Conservation (phyloP, 306 rosid genomes). For the Clitoria ternatea region DNA sequence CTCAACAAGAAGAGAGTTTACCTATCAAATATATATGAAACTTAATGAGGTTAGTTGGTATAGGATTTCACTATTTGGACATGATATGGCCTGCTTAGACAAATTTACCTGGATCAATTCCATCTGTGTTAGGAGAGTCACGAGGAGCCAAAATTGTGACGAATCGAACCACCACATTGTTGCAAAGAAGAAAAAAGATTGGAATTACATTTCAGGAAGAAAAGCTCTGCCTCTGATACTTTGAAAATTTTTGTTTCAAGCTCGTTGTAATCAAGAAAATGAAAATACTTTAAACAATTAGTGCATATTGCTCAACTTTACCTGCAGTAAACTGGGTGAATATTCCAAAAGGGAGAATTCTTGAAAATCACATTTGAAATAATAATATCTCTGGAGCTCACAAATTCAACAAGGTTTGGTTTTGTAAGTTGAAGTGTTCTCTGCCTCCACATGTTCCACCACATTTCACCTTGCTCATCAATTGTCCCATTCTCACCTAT, state of each 20-base stretch:
- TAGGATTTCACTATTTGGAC: conserved; percentile 30
- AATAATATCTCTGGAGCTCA: conserved; percentile 65
- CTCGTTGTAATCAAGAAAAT: background rate
- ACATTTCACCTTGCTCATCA: conserved; percentile 84
- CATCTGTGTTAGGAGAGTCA: conserved; percentile 98
- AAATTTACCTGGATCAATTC: conserved; percentile 84
- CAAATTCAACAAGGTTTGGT: conserved; percentile 75
- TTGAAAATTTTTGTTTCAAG: background rate
- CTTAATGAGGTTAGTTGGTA: background rate
- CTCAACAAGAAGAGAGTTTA: background rate
- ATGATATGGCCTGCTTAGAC: background rate
- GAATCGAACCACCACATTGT: conserved; percentile 75
- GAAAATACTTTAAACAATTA: background rate
- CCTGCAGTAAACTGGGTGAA: conserved; percentile 96
- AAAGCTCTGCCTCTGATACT: background rate
- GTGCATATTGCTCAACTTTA: conserved; percentile 22
- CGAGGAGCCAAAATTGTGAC: conserved; percentile 84
- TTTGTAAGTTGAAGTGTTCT: conserved; percentile 79
- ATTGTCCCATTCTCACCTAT: conserved; percentile 90
- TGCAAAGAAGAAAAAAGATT: conserved; percentile 43
- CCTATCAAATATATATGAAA: background rate
- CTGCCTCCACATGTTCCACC: conserved; percentile 99
- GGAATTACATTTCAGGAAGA: conserved; percentile 1
- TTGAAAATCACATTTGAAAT: conserved; percentile 73
- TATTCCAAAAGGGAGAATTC: conserved; percentile 95